Evolutionary conservation across 495 filamentous ascomycete species (phyloP).

Genomic region (Pseudoneurospora amorphoporcata): DNA sequence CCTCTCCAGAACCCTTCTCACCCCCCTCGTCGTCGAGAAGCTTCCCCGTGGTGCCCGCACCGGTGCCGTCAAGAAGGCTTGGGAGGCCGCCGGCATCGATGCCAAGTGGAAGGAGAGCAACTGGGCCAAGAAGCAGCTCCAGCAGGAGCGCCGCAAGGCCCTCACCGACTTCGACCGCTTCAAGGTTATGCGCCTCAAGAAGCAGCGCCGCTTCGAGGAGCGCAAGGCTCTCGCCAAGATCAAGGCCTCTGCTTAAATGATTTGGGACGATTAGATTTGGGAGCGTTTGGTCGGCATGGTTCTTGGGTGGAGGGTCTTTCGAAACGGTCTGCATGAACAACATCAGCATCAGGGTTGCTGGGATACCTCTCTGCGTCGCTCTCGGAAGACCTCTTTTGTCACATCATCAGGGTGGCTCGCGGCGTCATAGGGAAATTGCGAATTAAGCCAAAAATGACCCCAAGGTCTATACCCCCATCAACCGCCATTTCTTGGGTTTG

Average conservation of each 20-base stretch:
- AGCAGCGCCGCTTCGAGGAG: conserved; percentile 95
- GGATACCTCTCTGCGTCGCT: conserved; percentile 36
- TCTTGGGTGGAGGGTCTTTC: conserved; percentile 28
- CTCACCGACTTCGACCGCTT: conserved; percentile 98
- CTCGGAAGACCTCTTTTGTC: conserved; percentile 44
- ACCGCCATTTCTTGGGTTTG: not conserved
- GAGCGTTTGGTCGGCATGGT: conserved; percentile 30
- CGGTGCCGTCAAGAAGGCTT: conserved; percentile 68
- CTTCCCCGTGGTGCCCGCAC: conserved; percentile 80
- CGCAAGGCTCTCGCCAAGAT: conserved; percentile 84
- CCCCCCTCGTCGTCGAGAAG: conserved; percentile 78
- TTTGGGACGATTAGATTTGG: conserved; percentile 11
- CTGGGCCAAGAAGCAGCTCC: conserved; percentile 82
- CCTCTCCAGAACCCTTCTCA: conserved; percentile 75
- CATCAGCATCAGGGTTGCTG: conserved; percentile 38
- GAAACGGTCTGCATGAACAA: conserved; percentile 36
- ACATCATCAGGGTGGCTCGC: conserved; percentile 30
- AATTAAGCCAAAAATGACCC: conserved; percentile 26
- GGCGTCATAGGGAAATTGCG: conserved; percentile 38
- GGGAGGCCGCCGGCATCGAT: conserved; percentile 82
- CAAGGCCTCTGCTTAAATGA: conserved; percentile 38
- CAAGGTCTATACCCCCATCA: conserved; percentile 7
- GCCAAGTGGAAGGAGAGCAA: conserved; percentile 77
- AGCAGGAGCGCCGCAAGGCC: conserved; percentile 72
- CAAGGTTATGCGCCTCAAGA: conserved; percentile 96